phyloP scores from a whole-genome alignment of 2,329 filamentous ascomycete species.

The Apiospora saccharicola region DNA sequence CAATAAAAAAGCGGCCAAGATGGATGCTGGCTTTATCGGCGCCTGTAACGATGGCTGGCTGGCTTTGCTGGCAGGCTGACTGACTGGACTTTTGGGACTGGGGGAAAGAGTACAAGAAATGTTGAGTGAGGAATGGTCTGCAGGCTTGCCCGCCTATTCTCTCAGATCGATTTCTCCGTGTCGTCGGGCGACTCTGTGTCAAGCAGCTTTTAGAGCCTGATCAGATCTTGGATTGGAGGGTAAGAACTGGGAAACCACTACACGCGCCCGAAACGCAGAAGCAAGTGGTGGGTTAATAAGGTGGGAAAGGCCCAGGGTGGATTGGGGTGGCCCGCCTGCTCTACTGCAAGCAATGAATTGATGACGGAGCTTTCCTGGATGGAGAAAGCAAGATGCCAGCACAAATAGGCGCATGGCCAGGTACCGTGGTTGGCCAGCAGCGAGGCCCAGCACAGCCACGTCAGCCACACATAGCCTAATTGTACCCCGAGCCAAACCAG shows the following conservation, averaged over 20 bases:
- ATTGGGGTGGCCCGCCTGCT: constrained; percentile 5
- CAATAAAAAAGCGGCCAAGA: constrained; percentile 19
- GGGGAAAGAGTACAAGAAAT: constrained; percentile 18
- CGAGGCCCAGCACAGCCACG: neutral
- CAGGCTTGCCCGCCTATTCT: constrained; percentile 3
- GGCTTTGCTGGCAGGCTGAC: neutral
- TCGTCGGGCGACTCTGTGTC: constrained; percentile 16
- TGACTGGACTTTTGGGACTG: neutral
- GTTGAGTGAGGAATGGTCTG: neutral
- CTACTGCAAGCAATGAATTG: neutral
- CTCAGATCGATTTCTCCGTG: neutral
- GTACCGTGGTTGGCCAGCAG: neutral
- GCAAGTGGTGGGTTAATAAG: constrained; percentile 15
- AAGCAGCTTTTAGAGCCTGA: constrained; percentile 11
- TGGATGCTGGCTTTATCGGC: constrained; percentile 21
- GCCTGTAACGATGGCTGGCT: constrained; percentile 13
- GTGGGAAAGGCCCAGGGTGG: constrained; percentile 2
- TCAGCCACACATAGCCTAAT: neutral
- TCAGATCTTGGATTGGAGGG: constrained; percentile 19
- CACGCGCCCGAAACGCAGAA: constrained; percentile 6
- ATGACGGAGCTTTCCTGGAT: constrained; percentile 7
- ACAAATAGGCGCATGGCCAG: neutral
- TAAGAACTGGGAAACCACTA: constrained; percentile 14
- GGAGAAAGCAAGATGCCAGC: constrained; percentile 12
- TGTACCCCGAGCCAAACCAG: neutral